Evolutionary conservation across 1,284 basidiomycete genomes (phyloP), one percentile per base, ranked within the genome.

Genomic region (Pulchroboletus neoregius): DNA sequence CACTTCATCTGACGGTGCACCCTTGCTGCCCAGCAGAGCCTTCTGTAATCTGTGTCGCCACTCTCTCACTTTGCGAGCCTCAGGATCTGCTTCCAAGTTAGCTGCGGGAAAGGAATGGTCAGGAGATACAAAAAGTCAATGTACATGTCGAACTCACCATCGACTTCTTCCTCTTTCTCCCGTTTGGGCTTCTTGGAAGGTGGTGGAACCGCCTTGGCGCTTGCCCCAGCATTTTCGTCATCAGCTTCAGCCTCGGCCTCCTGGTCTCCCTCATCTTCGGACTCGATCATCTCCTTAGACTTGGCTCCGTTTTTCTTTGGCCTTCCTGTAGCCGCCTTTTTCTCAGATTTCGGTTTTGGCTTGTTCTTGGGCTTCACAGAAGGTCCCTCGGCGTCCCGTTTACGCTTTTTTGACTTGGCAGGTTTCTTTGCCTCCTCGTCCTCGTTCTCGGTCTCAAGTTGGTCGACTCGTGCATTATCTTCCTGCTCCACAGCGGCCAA

Each of bases 11-110:
- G 72, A 75, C 24, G 77, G 74, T 2, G 63, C 41, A 26, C 59
- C 66, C 65, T 71, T 82, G 54, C 70, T 81, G 51, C 77, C 76
- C 54, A 92, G 69, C 72, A 92, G 86, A 7, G 80, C 82, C 53
- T 88, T 83, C 65, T 92, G 89, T 16, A 92, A 74, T 69, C 80
- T 84, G 69, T 91, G 87, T 57, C 89, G 76, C 88, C 89, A 90
- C 48, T 83, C 81, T 62, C 82, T 81, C 58, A 87, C 84, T 63
- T 80, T 82, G 46, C 71, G 58, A 20, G 87, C 87, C 59, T 91
- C 88, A 2, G 81, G 81, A 67, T 93, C 87, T 39, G 66, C 68
- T 23, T 72, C 68, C 48, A 78, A 58, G 52, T 76, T 73, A 30
- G 68, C 74, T 77, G 32, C 40, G 40, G 56, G 39, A 50, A 52